Evolutionary conservation across 2,329 filamentous ascomycete species (phyloP), one percentile per base, ranked within the genome.

Genomic region (Fusarium denticulatum): DNA sequence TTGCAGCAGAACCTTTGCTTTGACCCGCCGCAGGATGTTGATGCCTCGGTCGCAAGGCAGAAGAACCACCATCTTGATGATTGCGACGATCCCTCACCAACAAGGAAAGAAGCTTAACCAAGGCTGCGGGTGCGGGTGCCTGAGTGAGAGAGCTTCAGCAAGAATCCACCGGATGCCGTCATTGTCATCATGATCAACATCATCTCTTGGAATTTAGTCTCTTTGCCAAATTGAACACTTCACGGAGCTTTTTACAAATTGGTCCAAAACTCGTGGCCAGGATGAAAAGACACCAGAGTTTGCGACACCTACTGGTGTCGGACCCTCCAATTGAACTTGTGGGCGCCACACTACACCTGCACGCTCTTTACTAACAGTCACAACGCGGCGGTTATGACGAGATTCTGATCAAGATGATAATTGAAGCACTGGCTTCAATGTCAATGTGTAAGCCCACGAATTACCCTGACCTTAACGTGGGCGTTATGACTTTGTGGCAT

Each of bases 31-130:
- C 16, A 52, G 18, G 2, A 2, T 28, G 55, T 66, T 45, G 36
- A 42, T 77, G 75, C 74, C 74, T 77, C 24, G 60, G 39, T 45
- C 52, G 69, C 76, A 64, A 77, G 76, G 76, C 75, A 77, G 34
- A 32, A 77, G 34, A 32, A n/a, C 40, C 37, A 24, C 8, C 16
- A 61, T 60, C 59, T 64, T 69, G 58, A 61, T 66, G 16, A 45
- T 57, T 69, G 65, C 50, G 55, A 52, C 42, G 72, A 70, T 67
- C 71, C 40, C 28, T 64, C 22, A 74, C 71, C 45, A 74, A 72
- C 67, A 64, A 73, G 70, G 73, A 72, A 76, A 70, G 39, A 28
- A 74, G 72, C 72, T 74, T 42, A 36, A 36, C 60, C 43, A 60
- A 47, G 59, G 40, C 36, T 32, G 45, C 37, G 49, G 34, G 53